These are phyloP conservation scores for Thuidium tamariscinum DNA, from an alignment of 225 moss, liverwort and hornwort species.

Conservation along the genomic window DNA sequence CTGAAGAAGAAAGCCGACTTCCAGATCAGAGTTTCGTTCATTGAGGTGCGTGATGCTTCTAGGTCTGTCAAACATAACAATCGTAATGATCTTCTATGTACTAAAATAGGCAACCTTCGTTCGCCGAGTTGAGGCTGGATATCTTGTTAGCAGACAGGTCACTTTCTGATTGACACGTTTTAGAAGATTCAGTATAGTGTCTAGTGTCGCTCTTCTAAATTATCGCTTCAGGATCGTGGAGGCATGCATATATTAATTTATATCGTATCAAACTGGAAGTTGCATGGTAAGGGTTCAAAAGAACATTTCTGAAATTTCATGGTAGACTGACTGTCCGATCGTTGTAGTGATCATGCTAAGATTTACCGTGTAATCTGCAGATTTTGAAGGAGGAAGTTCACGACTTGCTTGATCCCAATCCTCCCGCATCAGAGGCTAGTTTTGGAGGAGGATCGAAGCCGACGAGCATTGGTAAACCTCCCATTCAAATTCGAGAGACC, in stretches of 20 bases:
- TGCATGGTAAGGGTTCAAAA: neutral
- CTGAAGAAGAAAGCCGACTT: conserved; percentile 68
- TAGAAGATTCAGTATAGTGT: too few relatives aligned
- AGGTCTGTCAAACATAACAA: neutral
- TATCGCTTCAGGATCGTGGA: neutral
- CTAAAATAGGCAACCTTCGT: neutral
- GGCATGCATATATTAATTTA: neutral
- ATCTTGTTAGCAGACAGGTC: neutral
- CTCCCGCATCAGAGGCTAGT: conserved; percentile 47
- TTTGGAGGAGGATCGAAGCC: conserved; percentile 69
- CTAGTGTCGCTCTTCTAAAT: neutral
- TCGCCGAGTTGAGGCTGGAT: neutral
- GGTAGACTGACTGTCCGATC: neutral
- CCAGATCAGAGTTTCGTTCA: conserved; percentile 87
- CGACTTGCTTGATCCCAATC: conserved; percentile 83
- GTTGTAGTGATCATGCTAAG: neutral
- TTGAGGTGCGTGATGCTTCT: conserved; percentile 50
- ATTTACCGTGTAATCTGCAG: conserved; percentile 4
- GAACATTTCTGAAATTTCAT: neutral
- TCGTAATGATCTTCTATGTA: too few relatives aligned
- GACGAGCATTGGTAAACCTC: conserved; percentile 57
- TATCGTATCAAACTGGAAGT: neutral
- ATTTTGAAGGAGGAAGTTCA: conserved; percentile 96
- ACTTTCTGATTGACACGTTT: neutral
- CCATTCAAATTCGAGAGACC: conserved; percentile 96